phyloP scores from a whole-genome alignment of 1,139 yeast species.

The Wickerhamomyces sp. region DNA sequence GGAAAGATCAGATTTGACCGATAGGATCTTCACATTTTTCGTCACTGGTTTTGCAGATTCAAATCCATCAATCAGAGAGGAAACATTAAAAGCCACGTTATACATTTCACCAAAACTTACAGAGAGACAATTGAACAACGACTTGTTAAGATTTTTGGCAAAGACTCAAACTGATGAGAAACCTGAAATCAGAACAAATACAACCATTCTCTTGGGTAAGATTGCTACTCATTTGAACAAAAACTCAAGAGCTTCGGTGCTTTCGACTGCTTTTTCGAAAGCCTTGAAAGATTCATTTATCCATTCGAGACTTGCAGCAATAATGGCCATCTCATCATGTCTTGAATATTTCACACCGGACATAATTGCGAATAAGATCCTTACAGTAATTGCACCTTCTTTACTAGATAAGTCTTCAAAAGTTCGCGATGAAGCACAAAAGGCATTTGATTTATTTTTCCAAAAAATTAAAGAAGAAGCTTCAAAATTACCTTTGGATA shows the following conservation, averaged over 20 bases:
- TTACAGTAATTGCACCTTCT: conserved; percentile 83
- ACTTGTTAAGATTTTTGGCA: conserved; percentile 73
- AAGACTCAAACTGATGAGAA: conserved; percentile 83
- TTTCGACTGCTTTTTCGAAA: conserved; percentile 83
- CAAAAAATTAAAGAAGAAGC: conserved; percentile 63
- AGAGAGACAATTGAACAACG: conserved; percentile 83
- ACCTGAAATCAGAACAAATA: conserved; percentile 81
- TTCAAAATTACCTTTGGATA: conserved; percentile 42
- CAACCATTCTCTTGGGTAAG: conserved; percentile 69
- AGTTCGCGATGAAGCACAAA: conserved; percentile 69
- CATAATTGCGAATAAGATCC: conserved; percentile 74
- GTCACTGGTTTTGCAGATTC: conserved; percentile 83
- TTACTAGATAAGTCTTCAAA: conserved; percentile 68
- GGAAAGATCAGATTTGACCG: conserved; percentile 59
- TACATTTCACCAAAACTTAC: conserved; percentile 61
- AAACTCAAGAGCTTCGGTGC: conserved; percentile 59
- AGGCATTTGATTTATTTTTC: conserved; percentile 60
- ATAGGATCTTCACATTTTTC: conserved; percentile 61
- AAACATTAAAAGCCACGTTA: conserved; percentile 69
- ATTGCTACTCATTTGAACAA: conserved; percentile 62
- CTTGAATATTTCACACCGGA: conserved; percentile 65
- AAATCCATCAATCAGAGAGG: conserved; percentile 73
- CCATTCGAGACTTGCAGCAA: conserved; percentile 73
- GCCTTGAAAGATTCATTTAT: conserved; percentile 77
- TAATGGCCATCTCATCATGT: conserved; percentile 66